Conservation (phyloP, 2,329 filamentous ascomycete genomes). For the Neurospora sp. region DNA sequence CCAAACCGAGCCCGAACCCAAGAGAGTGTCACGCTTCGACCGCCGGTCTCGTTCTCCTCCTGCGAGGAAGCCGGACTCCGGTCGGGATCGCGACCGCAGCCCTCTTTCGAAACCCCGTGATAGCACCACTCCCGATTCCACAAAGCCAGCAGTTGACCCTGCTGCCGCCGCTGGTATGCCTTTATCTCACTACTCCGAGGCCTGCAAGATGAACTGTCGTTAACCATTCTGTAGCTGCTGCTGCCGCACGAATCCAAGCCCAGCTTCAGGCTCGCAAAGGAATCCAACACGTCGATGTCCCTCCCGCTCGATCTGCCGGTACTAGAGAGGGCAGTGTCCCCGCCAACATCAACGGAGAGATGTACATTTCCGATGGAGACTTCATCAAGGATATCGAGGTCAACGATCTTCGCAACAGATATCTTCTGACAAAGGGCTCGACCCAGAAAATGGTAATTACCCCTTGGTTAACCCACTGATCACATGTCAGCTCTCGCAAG, state of each 20-base stretch:
- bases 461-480: conserved; percentile 60
- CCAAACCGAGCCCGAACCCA: conserved; percentile 74
- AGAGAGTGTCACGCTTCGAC: conserved; percentile 73
- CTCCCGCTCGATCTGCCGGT: conserved; percentile 57
- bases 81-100: conserved; percentile 74
- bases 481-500: conserved; percentile 28
- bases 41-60: conserved; percentile 80
- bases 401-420: conserved; percentile 94
- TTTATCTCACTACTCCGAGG: not conserved
- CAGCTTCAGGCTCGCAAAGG: conserved; percentile 78
- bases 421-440: conserved; percentile 91
- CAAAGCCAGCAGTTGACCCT: conserved; percentile 48
- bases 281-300: conserved; percentile 82
- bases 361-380: conserved; percentile 93
- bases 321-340: conserved; percentile 26
- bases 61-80: conserved; percentile 53
- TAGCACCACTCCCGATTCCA: conserved; percentile 31
- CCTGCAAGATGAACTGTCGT: conserved; percentile 16
- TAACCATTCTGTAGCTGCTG: conserved; percentile 52
- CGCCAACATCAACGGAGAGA: conserved; percentile 66
- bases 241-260: conserved; percentile 79
- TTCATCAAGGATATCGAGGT: conserved; percentile 99
- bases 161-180: conserved; percentile 65
- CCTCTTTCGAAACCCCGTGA: conserved; percentile 46
- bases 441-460: conserved; percentile 99